phyloP scores from a whole-genome alignment of 176 grass and related monocot species.

The Carex myosuroides region DNA sequence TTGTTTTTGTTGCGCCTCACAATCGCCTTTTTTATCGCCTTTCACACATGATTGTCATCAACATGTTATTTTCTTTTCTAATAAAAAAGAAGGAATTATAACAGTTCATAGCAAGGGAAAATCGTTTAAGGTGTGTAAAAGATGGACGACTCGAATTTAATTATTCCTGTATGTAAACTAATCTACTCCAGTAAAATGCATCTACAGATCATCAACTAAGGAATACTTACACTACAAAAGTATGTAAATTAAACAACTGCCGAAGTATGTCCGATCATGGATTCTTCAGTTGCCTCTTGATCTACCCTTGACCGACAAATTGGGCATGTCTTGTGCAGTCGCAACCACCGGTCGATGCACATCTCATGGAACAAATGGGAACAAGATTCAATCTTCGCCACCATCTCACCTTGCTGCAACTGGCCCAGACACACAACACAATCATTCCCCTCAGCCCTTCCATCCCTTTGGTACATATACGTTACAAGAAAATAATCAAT shows the following conservation, averaged over 20 bases:
- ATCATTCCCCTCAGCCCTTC: background rate
- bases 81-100: too few species aligned
- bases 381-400: background rate
- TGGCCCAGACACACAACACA: background rate
- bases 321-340: background rate
- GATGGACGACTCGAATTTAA: too few species aligned
- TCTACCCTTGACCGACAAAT: background rate
- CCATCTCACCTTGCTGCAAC: background rate
- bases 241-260: background rate
- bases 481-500: background rate
- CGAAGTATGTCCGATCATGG: background rate
- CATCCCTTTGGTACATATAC: background rate
- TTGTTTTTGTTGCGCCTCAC: too few species aligned
- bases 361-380: constrained; percentile 1
- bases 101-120: too few species aligned
- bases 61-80: too few species aligned
- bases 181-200: background rate
- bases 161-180: background rate
- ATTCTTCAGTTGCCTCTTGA: background rate
- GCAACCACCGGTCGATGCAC: background rate
- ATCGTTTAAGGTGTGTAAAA: too few species aligned
- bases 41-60: too few species aligned
- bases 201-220: background rate
- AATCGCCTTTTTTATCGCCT: too few species aligned
- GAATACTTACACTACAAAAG: background rate